phyloP scores from a whole-genome alignment of 176 grass and related monocot species.

The Microstegium vimineum region DNA sequence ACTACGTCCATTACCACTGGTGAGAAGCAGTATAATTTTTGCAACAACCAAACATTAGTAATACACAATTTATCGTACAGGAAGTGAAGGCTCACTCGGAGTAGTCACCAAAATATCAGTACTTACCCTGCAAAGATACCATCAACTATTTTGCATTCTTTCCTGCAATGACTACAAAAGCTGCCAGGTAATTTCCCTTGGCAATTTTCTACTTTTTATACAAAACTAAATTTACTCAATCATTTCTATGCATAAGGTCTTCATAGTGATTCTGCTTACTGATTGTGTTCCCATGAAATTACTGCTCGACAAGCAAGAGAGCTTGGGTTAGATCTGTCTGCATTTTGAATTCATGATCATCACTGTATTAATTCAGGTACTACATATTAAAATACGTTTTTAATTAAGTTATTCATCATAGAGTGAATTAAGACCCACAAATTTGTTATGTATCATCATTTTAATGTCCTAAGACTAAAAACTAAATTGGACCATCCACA shows the following conservation, averaged over 20 bases:
- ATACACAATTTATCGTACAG: slow-evolving; percentile 47
- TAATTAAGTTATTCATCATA: neutral
- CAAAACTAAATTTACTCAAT: neutral
- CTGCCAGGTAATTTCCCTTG: slow-evolving; percentile 53
- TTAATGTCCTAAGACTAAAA: neutral
- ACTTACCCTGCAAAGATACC: slow-evolving; percentile 85
- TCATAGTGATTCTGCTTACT: slow-evolving; percentile 28
- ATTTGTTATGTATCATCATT: slow-evolving; percentile 1
- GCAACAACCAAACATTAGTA: slow-evolving; percentile 19
- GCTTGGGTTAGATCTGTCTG: slow-evolving; percentile 83
- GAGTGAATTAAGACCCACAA: neutral
- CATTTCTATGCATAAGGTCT: slow-evolving; percentile 14
- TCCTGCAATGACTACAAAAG: slow-evolving; percentile 90
- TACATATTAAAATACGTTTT: neutral
- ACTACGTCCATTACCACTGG: neutral
- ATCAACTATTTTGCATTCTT: slow-evolving; percentile 83
- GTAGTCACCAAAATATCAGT: slow-evolving; percentile 88
- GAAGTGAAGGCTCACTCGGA: slow-evolving; percentile 94
- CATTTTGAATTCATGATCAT: slow-evolving; percentile 97
- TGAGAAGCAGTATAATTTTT: neutral
- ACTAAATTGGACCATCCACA: neutral
- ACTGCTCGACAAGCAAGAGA: slow-evolving; percentile 72
- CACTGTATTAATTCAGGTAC: slow-evolving; percentile 84
- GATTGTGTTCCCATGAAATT: slow-evolving; percentile 70
- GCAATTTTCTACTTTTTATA: neutral